Evolutionary conservation across 169 alveolate species (phyloP).

Genomic region (Plasmodium adleri): DNA sequence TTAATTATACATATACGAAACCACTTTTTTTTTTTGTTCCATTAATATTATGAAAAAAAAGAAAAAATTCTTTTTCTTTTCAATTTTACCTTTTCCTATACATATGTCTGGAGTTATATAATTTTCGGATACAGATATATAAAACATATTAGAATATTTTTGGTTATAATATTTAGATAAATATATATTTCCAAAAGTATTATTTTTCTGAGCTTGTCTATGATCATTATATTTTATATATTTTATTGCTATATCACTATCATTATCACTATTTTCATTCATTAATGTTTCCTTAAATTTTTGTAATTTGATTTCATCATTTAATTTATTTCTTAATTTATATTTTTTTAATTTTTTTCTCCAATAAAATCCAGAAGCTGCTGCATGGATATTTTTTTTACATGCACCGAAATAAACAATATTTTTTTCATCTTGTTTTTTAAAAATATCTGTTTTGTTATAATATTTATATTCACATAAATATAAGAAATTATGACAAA

Average conservation of each 20-base stretch:
- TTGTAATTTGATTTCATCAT: conserved; percentile 25
- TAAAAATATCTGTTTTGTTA: conserved; percentile 72
- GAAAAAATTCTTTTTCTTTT: neutral
- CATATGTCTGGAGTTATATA: conserved; percentile 31
- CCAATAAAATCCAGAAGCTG: conserved; percentile 77
- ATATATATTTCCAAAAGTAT: conserved; percentile 53
- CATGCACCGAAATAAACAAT: conserved; percentile 60
- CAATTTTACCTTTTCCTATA: conserved; percentile 45
- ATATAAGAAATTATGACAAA: conserved; percentile 73
- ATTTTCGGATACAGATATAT: conserved; percentile 48
- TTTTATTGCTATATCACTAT: conserved; percentile 66
- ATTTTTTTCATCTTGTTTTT: conserved; percentile 29
- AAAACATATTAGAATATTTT: conserved; percentile 66
- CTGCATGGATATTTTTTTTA: conserved; percentile 56
- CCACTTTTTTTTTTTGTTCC: neutral
- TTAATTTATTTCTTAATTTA: conserved; percentile 51
- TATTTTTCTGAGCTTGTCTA: conserved; percentile 24
- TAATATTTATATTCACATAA: conserved; percentile 74
- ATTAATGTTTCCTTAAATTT: conserved; percentile 49
- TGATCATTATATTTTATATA: conserved; percentile 35
- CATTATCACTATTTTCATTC: conserved; percentile 61
- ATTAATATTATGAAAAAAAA: too few species aligned
- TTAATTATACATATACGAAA: neutral
- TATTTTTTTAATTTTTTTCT: conserved; percentile 65
- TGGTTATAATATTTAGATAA: conserved; percentile 66